Evolutionary conservation across 768 basidiomycete genomes (phyloP), one percentile per base, ranked within the genome.

Genomic region (Phylloporus sp.): DNA sequence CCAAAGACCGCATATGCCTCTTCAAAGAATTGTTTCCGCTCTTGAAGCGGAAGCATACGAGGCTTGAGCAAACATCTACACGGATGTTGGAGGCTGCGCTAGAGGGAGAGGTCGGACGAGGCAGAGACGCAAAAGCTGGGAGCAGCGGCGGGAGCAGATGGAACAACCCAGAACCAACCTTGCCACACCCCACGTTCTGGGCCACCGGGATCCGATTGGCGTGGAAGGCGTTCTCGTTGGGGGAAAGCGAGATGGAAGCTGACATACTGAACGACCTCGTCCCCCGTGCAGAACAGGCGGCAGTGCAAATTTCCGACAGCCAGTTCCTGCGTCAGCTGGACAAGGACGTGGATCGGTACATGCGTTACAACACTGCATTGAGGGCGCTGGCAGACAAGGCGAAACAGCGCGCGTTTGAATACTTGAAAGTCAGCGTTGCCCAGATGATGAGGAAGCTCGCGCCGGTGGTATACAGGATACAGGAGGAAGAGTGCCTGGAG

Each of bases 1-100:
- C 43, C 18, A 67, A 67, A 42, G 36, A 58, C 0, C 61, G 49
- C 8, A 39, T 68, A 12, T 22, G 35, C 18, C 7, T 57, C 2
- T 49, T 56, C 29, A 56, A 53, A 18, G 50, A 39, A 20, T 18
- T 67, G 2, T 1, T 1, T 7, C 10, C 36, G 0, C 41, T 51
- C 6, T 18, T 52, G 8, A 23, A 44, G n/a, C 8, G 16, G 28
- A 20, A 32, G 3, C 5, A 3, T 2, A 0, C 24, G 2, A 40
- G 45, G 6, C 12, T 56, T 2, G 47, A 50, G 8, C 6, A n/a
- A 7, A 43, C 38, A 13, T 6, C 16, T n/a, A 0, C 13, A 18
- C 9, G 6, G 3, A 26, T 64, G 2, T 38, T 56, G 1, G 15
- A 49, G 18, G 54, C 53, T 2, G 42, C 49, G 10, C 44, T 59